Evolutionary conservation across 225 moss, liverwort and hornwort species (phyloP).

Genomic region (Sphagnum contortum): DNA sequence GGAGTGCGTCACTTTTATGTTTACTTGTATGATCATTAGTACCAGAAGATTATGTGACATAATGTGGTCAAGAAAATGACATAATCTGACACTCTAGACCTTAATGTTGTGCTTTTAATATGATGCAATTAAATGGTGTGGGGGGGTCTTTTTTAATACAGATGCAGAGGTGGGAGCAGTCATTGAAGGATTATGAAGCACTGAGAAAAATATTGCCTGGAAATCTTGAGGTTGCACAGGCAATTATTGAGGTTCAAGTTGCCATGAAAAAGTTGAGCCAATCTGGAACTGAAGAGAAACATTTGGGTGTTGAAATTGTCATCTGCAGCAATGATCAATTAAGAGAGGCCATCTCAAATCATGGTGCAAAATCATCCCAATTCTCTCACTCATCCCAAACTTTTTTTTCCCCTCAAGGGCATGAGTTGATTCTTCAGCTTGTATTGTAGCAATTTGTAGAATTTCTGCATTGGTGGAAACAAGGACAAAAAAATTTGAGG

Average conservation of each 20-base stretch:
- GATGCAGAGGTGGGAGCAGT: constrained; percentile 93
- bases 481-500: not conserved
- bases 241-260: constrained; percentile 70
- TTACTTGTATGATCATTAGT: too few species aligned
- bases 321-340: constrained; percentile 62
- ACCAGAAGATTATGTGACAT: too few species aligned
- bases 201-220: constrained; percentile 72
- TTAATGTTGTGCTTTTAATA: too few species aligned
- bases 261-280: constrained; percentile 72
- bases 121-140: too few species aligned
- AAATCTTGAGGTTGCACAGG: constrained; percentile 68
- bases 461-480: not conserved
- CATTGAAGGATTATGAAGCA: constrained; percentile 68
- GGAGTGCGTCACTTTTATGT: too few species aligned
- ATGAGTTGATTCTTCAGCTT: constrained; percentile 14
- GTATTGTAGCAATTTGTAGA: not conserved
- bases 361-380: constrained; percentile 31
- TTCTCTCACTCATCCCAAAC: too few species aligned
- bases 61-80: too few species aligned
- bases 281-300: constrained; percentile 55
- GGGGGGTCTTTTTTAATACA: constrained; percentile 9
- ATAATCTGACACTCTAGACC: too few species aligned
- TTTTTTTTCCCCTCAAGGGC: not conserved
- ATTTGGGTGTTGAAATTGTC: constrained; percentile 61
- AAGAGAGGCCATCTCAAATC: constrained; percentile 71